Percentiles rank a stretch among this genome's conserved stretches.
Evolutionary conservation across 1,284 basidiomycete genomes (phyloP).

Genomic region (Peniophora sp.): DNA sequence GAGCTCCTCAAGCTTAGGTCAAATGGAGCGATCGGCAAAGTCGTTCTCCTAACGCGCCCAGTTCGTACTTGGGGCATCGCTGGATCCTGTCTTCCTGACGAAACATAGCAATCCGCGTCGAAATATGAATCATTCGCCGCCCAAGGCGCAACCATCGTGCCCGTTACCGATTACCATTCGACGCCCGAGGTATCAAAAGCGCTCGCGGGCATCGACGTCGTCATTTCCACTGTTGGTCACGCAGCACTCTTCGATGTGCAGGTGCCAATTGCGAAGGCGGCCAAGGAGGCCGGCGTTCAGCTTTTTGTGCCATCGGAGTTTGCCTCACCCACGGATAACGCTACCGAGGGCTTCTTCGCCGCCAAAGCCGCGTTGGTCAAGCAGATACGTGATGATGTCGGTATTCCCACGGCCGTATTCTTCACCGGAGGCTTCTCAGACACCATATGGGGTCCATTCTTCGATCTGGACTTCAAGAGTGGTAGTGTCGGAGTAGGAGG

Average conservation of each 20-base stretch:
- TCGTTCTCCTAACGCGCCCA: constrained; percentile 9
- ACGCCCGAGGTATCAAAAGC: neutral
- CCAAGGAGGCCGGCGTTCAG: constrained; percentile 28
- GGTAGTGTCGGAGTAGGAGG: constrained; percentile 24
- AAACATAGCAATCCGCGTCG: neutral
- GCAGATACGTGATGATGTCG: constrained; percentile 3
- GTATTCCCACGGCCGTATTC: constrained; percentile 10
- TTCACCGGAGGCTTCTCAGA: constrained; percentile 8
- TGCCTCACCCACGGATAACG: constrained; percentile 14
- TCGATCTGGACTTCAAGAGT: constrained; percentile 12
- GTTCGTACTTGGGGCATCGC: constrained; percentile 4
- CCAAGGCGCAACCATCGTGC: constrained; percentile 2
- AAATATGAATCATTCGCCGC: constrained; percentile 10
- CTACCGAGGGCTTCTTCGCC: neutral
- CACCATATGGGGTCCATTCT: constrained; percentile 5
- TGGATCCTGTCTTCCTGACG: neutral
- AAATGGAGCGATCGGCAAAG: constrained; percentile 4
- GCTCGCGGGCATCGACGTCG: neutral
- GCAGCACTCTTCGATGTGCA: neutral
- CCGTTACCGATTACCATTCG: constrained; percentile 9
- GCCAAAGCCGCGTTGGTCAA: constrained; percentile 4
- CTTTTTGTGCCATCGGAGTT: constrained; percentile 33
- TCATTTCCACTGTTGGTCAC: neutral
- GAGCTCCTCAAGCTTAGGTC: constrained; percentile 15
- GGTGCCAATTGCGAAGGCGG: constrained; percentile 24